These are phyloP conservation scores for Aspergillus versicolor DNA, from an alignment of 2,329 filamentous ascomycete genomes.

Conservation along the genomic window DNA sequence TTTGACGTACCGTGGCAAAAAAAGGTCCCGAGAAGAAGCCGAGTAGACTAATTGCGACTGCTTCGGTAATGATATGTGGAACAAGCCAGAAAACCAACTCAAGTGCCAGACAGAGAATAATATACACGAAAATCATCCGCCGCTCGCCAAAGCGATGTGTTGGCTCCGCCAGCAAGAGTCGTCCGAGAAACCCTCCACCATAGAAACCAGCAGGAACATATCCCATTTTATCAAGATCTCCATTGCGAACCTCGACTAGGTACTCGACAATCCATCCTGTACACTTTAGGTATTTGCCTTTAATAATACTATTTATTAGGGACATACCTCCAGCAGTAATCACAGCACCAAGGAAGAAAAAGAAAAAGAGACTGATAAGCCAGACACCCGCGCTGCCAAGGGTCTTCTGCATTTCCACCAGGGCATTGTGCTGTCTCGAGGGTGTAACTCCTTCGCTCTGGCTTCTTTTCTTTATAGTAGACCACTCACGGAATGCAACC, in stretches of 20 bases:
- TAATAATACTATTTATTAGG: too few relatives aligned
- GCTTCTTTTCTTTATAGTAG: slow-evolving; percentile 2
- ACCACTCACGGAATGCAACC: slow-evolving; percentile 50
- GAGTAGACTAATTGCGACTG: slow-evolving; percentile 54
- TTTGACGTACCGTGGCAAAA: slow-evolving; percentile 51
- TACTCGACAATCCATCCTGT: slow-evolving; percentile 65
- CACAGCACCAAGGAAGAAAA: slow-evolving; percentile 59
- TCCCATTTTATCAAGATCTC: slow-evolving; percentile 57
- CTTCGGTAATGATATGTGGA: slow-evolving; percentile 49
- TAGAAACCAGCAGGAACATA: slow-evolving; percentile 63
- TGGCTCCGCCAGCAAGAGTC: slow-evolving; percentile 58
- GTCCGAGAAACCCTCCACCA: slow-evolving; percentile 58
- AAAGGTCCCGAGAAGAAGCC: slow-evolving; percentile 61
- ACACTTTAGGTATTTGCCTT: background rate
- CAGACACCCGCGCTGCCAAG: slow-evolving; percentile 44
- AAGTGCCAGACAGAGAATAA: slow-evolving; percentile 51
- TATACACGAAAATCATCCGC: slow-evolving; percentile 58
- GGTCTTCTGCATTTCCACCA: slow-evolving; percentile 26
- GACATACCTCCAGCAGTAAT: slow-evolving; percentile 52
- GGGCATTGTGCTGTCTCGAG: slow-evolving; percentile 10
- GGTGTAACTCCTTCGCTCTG: background rate
- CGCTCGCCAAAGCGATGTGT: slow-evolving; percentile 60
- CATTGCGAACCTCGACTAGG: slow-evolving; percentile 58
- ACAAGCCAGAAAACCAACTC: slow-evolving; percentile 63
- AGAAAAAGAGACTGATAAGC: slow-evolving; percentile 62